Evolutionary conservation across 495 filamentous ascomycete genomes (phyloP), one percentile per base, ranked within the genome.

Genomic region (Cryomyces minteri): DNA sequence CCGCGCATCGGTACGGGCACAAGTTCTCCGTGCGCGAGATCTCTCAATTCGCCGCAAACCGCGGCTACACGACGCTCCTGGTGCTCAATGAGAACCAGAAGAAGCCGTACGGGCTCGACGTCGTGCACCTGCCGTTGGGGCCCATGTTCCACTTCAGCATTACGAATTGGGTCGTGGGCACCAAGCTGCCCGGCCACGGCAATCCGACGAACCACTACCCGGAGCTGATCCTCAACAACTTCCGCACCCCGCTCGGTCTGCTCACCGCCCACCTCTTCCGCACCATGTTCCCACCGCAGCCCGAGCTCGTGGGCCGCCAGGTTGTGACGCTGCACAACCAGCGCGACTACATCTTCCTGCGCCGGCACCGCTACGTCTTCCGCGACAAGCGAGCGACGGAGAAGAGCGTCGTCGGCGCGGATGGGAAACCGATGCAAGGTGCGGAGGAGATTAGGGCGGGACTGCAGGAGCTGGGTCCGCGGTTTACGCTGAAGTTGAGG

Each of bases 291-390:
- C 88, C 88, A 0, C 68, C 79, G 3, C 72, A 76, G 44, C 87
- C 90, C 4, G 84, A 98, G 47, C 62, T 94, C 3, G 65, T 72
- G 29, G 88, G 88, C 5, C 65, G 90, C 12, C 86, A 94, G 51
- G 86, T 93, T 0, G 79, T 94, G 31, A 94, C 88, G 5, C 56
- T 94, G 40, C 88, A 95, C 59, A 94, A 94, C 53, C 88, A 95
- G 62, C 79, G 90, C 48, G 88, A 98, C 62, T 98, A 93, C 62
- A 84, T 94, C 51, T 98, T 98, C 54, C 68, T 95, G 40, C 71
- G 90, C 6, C 67, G 88, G 30, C 86, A 95, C 58, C 69, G 90
- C 31, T 98, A 98, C 55, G 71, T 94, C 3, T 94, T 98, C 65
- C 73, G 90, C 0, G 87, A 96, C 46, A 86, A 84, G 61, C 67